Evolutionary conservation across 768 basidiomycete genomes (phyloP), one percentile per base, ranked within the genome.

Genomic region (Neoboletus brunneissimus): DNA sequence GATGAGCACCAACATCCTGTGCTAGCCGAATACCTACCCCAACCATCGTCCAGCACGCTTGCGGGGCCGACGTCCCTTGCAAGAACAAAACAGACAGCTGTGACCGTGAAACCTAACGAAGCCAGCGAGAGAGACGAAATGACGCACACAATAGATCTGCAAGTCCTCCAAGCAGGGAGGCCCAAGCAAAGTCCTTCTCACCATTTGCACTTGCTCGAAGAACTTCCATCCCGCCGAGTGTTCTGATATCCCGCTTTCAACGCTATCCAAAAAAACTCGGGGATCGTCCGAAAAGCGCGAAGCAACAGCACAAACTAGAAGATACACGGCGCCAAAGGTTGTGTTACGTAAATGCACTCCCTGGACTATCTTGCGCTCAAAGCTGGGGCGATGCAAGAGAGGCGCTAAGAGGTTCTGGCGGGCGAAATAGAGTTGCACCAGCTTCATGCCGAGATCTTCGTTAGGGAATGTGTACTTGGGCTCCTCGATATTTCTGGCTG

Each of bases 291-390:
- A 78, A 40, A 35, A 64, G 37, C 85, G 79, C 0, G 88, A 75
- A 3, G 79, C 91, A 20, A 84, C 74, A 0, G 92, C 89, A 64
- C 88, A 91, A 0, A 91, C 81, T 1, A 90, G 76, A 6, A 93
- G 74, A 25, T 90, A 79, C 0, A 81, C 79, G 1, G 79, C 70
- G 0, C 77, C 82, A 64, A 94, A 91, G 0, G 73, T 64, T 0
- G 75, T 52, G 53, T 89, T 76, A 1, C 62, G 69, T 18, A 76
- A 66, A 62, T 90, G 84, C 2, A 83, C 62, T 0, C 79, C 79
- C 5, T 80, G 77, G 1, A 60, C 62, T 23, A 87, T 61, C 18
- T 76, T 73, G 23, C 74, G 72, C 38, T 85, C 78, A 60, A 94
- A 91, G 5, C 81, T 81, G 0, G 84, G 84, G 4, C 84, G 80